These are phyloP conservation scores for Vitis cinerea DNA, from an alignment of 164 flowering plant genomes.

Conservation along the genomic window DNA sequence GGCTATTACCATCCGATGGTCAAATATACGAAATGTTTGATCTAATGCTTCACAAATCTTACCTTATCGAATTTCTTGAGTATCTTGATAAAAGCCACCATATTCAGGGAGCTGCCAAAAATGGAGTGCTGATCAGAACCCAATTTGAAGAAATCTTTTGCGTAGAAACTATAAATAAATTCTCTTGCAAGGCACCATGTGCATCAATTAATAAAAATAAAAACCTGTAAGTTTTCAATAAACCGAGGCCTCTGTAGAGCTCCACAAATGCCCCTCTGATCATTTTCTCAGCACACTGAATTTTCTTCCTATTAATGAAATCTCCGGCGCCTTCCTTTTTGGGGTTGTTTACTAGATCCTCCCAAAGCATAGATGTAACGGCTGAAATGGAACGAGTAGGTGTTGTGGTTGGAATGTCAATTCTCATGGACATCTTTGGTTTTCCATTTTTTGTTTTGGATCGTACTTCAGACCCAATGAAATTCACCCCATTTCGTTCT, in stretches of 20 bases:
- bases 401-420: conserved; percentile 70
- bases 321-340: conserved; percentile 59
- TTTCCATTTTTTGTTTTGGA: conserved; percentile 56
- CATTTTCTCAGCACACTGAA: conserved; percentile 90
- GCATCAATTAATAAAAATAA: neutral
- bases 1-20: neutral
- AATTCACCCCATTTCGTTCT: conserved; percentile 53
- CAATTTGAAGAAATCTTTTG: neutral
- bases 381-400: conserved; percentile 65
- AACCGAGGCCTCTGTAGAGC: conserved; percentile 82
- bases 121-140: neutral
- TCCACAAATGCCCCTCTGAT: conserved; percentile 90
- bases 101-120: conserved; percentile 82
- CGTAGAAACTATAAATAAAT: neutral
- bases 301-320: conserved; percentile 59
- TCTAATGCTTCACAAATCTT: conserved; percentile 4
- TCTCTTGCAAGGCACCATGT: too few relatives aligned
- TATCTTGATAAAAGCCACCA: conserved; percentile 92
- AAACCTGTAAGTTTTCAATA: conserved; percentile 85
- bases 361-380: conserved; percentile 74
- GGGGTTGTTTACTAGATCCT: conserved; percentile 74
- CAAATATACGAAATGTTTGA: neutral
- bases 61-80: conserved; percentile 99
- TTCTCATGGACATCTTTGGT: conserved; percentile 56
- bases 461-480: conserved; percentile 34